Evolutionary conservation across 257 asterid species (phyloP), one percentile per base, ranked within the genome.

Genomic region (Fraxinus excelsior): DNA sequence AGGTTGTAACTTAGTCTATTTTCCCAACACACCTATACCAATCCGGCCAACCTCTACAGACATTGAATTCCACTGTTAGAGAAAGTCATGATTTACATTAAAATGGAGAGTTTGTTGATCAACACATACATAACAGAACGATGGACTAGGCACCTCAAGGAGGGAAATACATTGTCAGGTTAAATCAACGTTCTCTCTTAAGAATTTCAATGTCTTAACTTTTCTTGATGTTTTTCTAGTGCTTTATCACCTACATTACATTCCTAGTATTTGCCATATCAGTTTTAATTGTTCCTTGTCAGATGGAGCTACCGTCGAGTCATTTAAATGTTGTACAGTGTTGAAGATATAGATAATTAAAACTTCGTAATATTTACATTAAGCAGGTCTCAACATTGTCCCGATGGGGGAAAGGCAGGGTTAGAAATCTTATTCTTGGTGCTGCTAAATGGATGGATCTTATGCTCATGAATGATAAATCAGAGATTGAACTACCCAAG

Each of bases 41-140:
- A 93, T 90, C 46, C 98, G 91, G 23, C 99, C 99, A 77, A 95
- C 97, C 90, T 95, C 99, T 95, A 94, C 88, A 90, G 77, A 76
- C 73, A 82, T 71, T 69, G 71, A 60, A 66, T 69, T 46, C 19
- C 31, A 12, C 66, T 44, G 73, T 83, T 49, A 77, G 74, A 71
- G 53, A 44, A 74, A 37, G 23, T 5, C 31, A 38, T 42, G 32
- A 18, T 25, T 26, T 35, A 49, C 56, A 40, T 8, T 6, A 73
- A 13, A 34, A 28, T 23, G 6, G 70, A 76, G 66, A 71, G 49
- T 28, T n/a, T 56, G 71, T 29, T 40, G 68, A 49, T 73, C 46
- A 80, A 23, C 23, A 25, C 42, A 46, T 19, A 79, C 56, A 51
- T 23, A 49, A 76, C 11, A n/a, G 7, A 60, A 14, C 42, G 9